Base-by-base conservation (phyloP, 345 rosid genomes). In the Isatis tinctoria region DNA sequence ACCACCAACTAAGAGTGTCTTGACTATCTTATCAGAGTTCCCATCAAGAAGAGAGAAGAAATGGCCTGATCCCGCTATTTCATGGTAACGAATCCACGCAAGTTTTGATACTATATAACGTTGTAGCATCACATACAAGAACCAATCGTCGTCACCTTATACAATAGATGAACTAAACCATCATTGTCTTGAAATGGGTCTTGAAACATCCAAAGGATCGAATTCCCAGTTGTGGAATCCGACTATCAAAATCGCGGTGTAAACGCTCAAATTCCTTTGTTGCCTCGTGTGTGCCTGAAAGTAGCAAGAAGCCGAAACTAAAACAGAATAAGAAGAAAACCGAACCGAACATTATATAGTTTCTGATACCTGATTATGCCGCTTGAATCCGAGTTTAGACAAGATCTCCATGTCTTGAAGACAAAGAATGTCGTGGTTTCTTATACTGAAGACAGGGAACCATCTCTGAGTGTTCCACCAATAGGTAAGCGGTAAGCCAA, bases 161-260 rank as follows among this genome's bases (percentile, higher is more conserved):
- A 79, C 96, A 96, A 92, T 3, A 89, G 16, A 39, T 89, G 82
- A 28, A 88, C 87, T 1, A 80, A 78, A 32, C 35, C 35, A 13
- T 79, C 87, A 60, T 79, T 88, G 4, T 32, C 77, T 83, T 66
- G 85, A 58, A 89, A 85, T 51, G 88, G 96, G 76, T 81, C 79
- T 67, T 84, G 51, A 1, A 1, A 89, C 78, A 12, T 82, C 89
- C 76, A 83, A 77, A 0, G 96, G 93, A 70, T 82, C 85, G 11
- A 88, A 89, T 53, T 88, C 97, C 97, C 96, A 92, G 16, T 54
- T 87, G 90, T 33, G 79, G 85, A 2, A 88, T 60, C 44, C 35
- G 35, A 32, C 35, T 1, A 56, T 86, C 82, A 89, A 47, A 47
- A 74, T 92, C 96, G 1, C 84, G 81, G 61, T 83, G 80, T 7